Percentiles rank a stretch among this genome's conserved stretches.
These are phyloP conservation scores for Penicillium fimorum DNA, from an alignment of 495 filamentous ascomycete species.

Conservation along the genomic window DNA sequence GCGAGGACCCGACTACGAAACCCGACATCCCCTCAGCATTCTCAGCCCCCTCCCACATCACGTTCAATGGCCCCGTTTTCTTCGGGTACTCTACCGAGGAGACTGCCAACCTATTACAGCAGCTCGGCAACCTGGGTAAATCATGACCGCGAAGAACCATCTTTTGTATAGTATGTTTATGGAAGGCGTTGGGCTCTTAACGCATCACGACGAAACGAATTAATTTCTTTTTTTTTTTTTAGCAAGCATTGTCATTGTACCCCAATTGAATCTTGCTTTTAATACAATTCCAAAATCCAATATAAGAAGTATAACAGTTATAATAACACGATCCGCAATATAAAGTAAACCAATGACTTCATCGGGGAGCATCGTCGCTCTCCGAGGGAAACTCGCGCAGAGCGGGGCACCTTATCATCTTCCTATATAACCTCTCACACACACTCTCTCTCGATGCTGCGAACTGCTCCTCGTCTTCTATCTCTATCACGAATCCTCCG, in stretches of 20 bases:
- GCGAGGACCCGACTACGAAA: conserved; percentile 16
- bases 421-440: conserved; percentile 13
- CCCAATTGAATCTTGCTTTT: background rate
- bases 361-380: conserved; percentile 13
- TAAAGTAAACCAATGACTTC: conserved; percentile 4
- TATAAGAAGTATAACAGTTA: background rate
- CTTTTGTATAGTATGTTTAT: conserved; percentile 10
- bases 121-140: conserved; percentile 31
- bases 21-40: conserved; percentile 8
- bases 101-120: conserved; percentile 66
- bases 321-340: background rate
- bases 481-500: conserved; percentile 22
- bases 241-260: conserved; percentile 1
- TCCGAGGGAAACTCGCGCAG: conserved; percentile 32
- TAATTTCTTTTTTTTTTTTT: background rate
- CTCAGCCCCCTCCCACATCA: conserved; percentile 54
- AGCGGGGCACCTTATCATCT: conserved; percentile 19
- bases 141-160: conserved; percentile 6
- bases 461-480: conserved; percentile 28
- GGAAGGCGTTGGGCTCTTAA: conserved; percentile 14
- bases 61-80: conserved; percentile 86
- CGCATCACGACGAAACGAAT: conserved; percentile 24
- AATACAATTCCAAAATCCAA: background rate
- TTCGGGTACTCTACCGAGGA: conserved; percentile 83
- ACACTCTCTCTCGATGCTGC: conserved; percentile 26